These are phyloP conservation scores for Isoetes taiwanensis DNA, from an alignment of 75 land plant genomes.

Conservation along the genomic window DNA sequence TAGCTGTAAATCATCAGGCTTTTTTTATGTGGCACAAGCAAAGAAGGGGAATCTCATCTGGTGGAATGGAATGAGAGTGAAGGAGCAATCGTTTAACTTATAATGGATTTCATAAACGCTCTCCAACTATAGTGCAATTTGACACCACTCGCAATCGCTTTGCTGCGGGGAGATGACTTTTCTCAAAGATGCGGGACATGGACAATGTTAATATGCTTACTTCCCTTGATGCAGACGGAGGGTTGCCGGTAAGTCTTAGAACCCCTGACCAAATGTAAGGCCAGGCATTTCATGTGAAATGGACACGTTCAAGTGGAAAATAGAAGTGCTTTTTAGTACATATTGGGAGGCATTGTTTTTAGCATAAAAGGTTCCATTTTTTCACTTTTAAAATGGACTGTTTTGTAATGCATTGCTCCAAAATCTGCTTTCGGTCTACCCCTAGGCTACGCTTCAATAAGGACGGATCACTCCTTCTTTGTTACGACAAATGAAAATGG, in stretches of 20 bases:
- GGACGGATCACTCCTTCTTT: constrained; percentile 73
- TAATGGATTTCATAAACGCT: constrained; percentile 2
- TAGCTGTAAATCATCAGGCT: constrained; percentile 3
- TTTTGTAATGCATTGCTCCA: too few relatives aligned
- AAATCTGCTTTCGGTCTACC: constrained; percentile 28
- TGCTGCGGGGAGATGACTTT: constrained; percentile 1
- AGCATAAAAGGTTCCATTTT: neutral
- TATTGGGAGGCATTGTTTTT: too few relatives aligned
- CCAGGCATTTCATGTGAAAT: neutral
- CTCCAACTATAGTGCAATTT: neutral
- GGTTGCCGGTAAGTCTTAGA: neutral
- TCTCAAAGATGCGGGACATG: constrained; percentile 2
- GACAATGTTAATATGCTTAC: constrained; percentile 3
- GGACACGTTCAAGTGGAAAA: neutral
- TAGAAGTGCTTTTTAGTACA: neutral
- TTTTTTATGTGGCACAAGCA: constrained; percentile 5
- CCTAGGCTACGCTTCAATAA: constrained; percentile 79
- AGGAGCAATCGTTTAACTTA: neutral
- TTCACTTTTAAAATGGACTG: too few relatives aligned
- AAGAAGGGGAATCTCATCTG: constrained; percentile 1
- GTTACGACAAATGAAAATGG: constrained; percentile 77
- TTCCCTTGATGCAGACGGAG: neutral
- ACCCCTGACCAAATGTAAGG: neutral
- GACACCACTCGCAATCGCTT: constrained; percentile 1
- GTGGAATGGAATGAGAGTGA: constrained; percentile 9